Evolutionary conservation across 345 rosid species (phyloP), one percentile per base, ranked within the genome.

Genomic region (Hevea brasiliensis): DNA sequence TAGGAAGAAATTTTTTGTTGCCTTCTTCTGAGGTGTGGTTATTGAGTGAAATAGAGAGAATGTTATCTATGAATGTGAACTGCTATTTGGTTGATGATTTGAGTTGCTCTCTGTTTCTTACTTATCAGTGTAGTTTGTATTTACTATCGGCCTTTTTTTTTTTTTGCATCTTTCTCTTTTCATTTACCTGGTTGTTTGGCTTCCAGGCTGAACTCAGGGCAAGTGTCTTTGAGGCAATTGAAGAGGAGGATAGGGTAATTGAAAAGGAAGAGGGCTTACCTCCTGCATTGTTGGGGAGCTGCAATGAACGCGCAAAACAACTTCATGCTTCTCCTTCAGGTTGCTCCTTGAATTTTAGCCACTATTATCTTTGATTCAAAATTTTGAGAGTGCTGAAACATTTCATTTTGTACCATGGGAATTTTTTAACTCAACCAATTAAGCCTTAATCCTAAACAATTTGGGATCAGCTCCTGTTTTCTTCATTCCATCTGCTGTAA

Each of bases 241-340:
- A 95, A 84, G 96, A 93, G 84, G 99, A 95, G 72, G 99, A 93
- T 80, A 82, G 65, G 24, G 94, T 91, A 18, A 77, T 90, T 72
- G 96, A 96, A 44, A 88, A 79, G 50, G 92, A 88, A 0, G 95
- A 92, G 79, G 93, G 89, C 6, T 76, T 92, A 29, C 94, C 96
- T 73, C 94, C 96, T 77, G 97, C 99, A 54, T 76, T 95, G 73
- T 76, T 95, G 86, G 99, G 98, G 41, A 95, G 96, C 87, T 95
- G 97, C 80, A 93, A 90, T 65, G 97, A 93, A 32, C 89, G 89
- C 56, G 98, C 99, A 9, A 96, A 85, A 77, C 87, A 85, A 71
- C 97, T 96, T 76, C 98, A 96, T 81, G 93, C 96, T 71, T 88
- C 92, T 66, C 92, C 99, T 67, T 93, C 98, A 82, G 99, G 99